Evolutionary conservation across 192 early-diverging fungal species (phyloP).

Genomic region (Linnemannia hyalina): DNA sequence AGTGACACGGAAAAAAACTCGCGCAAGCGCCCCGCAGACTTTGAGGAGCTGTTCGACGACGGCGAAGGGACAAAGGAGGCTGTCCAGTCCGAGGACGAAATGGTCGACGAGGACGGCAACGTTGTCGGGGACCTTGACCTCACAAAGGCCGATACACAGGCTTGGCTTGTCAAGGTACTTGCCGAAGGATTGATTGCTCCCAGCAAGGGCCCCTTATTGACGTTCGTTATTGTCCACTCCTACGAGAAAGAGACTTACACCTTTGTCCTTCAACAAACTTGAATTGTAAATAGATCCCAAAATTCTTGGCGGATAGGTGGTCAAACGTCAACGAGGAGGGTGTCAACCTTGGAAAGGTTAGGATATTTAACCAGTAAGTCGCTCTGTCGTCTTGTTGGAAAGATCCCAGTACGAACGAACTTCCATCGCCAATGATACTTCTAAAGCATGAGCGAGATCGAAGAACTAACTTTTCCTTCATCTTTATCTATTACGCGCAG

Average conservation of each 20-base stretch:
- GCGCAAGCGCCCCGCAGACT: constrained; percentile 54
- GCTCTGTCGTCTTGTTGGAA: neutral
- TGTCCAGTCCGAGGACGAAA: constrained; percentile 60
- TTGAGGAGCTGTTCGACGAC: constrained; percentile 69
- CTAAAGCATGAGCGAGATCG: constrained; percentile 8
- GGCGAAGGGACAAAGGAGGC: constrained; percentile 38
- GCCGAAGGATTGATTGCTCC: neutral
- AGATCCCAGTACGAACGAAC: too few relatives aligned
- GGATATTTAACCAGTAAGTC: constrained; percentile 74
- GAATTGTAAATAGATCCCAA: constrained; percentile 71
- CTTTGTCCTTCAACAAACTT: neutral
- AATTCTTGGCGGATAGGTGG: constrained; percentile 92
- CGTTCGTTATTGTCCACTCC: neutral
- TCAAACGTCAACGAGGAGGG: constrained; percentile 71
- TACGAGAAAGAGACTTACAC: neutral
- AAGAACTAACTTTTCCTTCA: neutral
- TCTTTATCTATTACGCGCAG: neutral
- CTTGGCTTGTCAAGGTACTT: constrained; percentile 91
- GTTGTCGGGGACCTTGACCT: constrained; percentile 80
- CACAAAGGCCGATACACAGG: constrained; percentile 75
- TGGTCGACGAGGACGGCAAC: constrained; percentile 72
- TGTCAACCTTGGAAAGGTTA: constrained; percentile 82
- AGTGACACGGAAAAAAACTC: constrained; percentile 33
- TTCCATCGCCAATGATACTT: neutral
- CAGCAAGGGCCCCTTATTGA: neutral